Evolutionary conservation across 1,139 yeast species (phyloP).

Genomic region (Blastobotrys persicus): DNA sequence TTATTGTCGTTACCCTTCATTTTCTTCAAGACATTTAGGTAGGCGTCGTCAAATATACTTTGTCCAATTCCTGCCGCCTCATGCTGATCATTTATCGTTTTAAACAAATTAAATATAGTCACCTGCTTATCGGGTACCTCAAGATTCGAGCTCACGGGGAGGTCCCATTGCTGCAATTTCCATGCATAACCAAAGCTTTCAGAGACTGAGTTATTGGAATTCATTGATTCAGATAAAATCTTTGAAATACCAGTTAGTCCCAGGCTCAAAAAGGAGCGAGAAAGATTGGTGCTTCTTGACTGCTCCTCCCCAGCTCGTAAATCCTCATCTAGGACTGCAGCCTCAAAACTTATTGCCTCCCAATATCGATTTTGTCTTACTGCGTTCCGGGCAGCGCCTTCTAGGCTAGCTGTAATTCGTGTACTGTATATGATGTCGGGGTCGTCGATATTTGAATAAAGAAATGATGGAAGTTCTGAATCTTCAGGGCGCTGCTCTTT

Average conservation of each 20-base stretch:
- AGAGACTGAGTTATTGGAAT: constrained; percentile 4
- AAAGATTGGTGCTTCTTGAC: constrained; percentile 27
- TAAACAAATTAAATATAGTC: constrained; percentile 49
- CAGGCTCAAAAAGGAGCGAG: constrained; percentile 43
- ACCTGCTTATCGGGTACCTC: constrained; percentile 39
- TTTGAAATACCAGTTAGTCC: constrained; percentile 54
- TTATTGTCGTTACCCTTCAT: background rate
- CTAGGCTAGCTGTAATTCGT: constrained; percentile 55
- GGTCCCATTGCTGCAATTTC: constrained; percentile 71
- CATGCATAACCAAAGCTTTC: constrained; percentile 54
- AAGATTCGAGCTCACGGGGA: constrained; percentile 46
- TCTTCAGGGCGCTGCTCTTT: constrained; percentile 8
- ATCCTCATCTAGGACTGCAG: constrained; percentile 52
- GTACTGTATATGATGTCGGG: constrained; percentile 62
- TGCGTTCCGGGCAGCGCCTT: constrained; percentile 44
- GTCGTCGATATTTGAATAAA: constrained; percentile 56
- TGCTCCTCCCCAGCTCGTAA: constrained; percentile 9
- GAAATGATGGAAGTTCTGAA: constrained; percentile 15
- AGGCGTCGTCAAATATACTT: background rate
- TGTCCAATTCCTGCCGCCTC: background rate
- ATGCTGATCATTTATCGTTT: constrained; percentile 41
- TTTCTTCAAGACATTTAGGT: background rate
- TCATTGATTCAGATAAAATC: constrained; percentile 13
- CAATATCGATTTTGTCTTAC: constrained; percentile 42
- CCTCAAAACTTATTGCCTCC: constrained; percentile 48